Percentiles rank a stretch among this genome's conserved stretches.
phyloP scores from a whole-genome alignment of 2,329 filamentous ascomycete genomes.

The Aspergillus felis region DNA sequence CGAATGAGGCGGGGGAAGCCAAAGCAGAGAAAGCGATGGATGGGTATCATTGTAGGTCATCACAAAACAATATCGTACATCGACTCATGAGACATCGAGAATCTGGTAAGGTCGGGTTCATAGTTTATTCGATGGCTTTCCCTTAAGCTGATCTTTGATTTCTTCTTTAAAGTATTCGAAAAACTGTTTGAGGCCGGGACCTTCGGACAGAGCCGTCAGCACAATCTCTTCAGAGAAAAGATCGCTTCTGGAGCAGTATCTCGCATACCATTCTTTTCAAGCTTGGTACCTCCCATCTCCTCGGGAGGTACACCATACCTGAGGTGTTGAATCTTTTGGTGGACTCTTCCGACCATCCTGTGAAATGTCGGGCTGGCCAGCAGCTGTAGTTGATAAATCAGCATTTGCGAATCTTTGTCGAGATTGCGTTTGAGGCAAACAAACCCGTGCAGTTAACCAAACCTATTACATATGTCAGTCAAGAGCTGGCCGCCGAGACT shows the following conservation, averaged over 20 bases:
- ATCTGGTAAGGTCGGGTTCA: constrained; percentile 9
- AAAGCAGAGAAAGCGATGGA: background rate
- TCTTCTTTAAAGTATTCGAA: constrained; percentile 41
- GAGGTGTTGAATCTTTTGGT: constrained; percentile 39
- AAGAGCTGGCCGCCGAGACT: background rate
- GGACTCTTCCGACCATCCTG: constrained; percentile 40
- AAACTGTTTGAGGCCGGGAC: constrained; percentile 29
- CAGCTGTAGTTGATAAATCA: constrained; percentile 28
- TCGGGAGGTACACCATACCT: constrained; percentile 41
- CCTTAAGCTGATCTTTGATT: constrained; percentile 39
- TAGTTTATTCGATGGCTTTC: constrained; percentile 30
- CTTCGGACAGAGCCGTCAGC: constrained; percentile 12
- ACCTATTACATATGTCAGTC: constrained; percentile 17
- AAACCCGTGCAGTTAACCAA: constrained; percentile 37
- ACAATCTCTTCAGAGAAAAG: background rate
- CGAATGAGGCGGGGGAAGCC: background rate
- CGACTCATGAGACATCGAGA: background rate
- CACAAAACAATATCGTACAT: constrained; percentile 10
- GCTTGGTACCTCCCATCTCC: constrained; percentile 41
- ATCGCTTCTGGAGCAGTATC: background rate
- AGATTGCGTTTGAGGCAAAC: constrained; percentile 7
- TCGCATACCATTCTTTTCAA: constrained; percentile 33
- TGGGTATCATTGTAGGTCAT: constrained; percentile 18
- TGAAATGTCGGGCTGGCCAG: constrained; percentile 43
- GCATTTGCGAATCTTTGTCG: background rate